Conservation (phyloP, 352 stramenopile genomes). For the Phytopythium oedochilum region DNA sequence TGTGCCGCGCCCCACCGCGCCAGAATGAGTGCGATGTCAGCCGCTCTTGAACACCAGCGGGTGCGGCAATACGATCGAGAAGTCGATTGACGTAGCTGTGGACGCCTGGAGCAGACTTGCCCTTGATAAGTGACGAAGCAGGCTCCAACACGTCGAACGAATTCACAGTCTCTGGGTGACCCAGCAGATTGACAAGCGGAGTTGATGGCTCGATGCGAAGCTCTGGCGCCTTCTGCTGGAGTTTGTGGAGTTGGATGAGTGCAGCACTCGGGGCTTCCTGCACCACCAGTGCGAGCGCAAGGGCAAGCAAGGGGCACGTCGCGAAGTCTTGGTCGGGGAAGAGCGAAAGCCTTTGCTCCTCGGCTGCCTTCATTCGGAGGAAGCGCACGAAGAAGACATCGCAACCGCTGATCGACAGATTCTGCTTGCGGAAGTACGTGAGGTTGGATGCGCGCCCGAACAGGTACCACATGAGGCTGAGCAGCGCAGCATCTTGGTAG, state of each 20-base stretch:
- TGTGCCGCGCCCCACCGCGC: slow-evolving; percentile 7
- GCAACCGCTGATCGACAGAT: slow-evolving; percentile 12
- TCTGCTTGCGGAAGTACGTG: slow-evolving; percentile 16
- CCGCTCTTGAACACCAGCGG: slow-evolving; percentile 1
- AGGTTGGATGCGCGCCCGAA: slow-evolving; percentile 28
- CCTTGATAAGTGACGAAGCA: neutral
- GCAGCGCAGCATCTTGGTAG: slow-evolving; percentile 24
- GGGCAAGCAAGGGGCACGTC: slow-evolving; percentile 14
- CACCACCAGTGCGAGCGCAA: slow-evolving; percentile 12
- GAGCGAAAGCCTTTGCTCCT: slow-evolving; percentile 24
- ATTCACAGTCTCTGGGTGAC: neutral
- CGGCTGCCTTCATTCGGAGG: slow-evolving; percentile 17
- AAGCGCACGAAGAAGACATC: slow-evolving; percentile 21
- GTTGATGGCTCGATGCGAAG: too few relatives aligned
- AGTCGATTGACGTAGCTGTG: slow-evolving; percentile 18
- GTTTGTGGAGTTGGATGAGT: slow-evolving; percentile 11
- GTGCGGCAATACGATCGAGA: slow-evolving; percentile 5
- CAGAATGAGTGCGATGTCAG: slow-evolving; percentile 22
- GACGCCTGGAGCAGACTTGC: neutral
- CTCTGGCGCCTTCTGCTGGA: neutral
- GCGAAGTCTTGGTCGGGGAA: slow-evolving; percentile 14
- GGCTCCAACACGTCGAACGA: neutral
- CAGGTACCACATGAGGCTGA: slow-evolving; percentile 27
- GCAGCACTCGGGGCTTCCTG: slow-evolving; percentile 8
- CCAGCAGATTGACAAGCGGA: neutral